phyloP scores from a whole-genome alignment of 805 yeast species.

The Candida qinlingensis region DNA sequence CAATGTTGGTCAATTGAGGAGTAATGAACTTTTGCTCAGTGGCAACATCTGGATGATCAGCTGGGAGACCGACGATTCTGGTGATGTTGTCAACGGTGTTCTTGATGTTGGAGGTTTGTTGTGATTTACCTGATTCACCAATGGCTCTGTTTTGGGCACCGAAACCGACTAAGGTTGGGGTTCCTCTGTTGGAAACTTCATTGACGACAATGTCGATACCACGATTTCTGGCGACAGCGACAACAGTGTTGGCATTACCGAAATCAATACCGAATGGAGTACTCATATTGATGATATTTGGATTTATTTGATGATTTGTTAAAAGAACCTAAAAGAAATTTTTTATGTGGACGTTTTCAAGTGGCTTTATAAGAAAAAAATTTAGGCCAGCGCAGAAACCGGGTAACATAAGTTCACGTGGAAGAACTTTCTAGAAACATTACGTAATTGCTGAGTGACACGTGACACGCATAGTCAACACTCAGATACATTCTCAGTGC shows the following conservation, averaged over 20 bases:
- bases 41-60: conserved; percentile 69
- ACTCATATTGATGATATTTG: conserved; percentile 53
- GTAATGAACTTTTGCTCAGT: conserved; percentile 72
- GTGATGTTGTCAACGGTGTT: conserved; percentile 94
- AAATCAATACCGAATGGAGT: conserved; percentile 97
- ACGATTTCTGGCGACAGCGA: conserved; percentile 96
- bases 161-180: conserved; percentile 90
- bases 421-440: conserved; percentile 5
- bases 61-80: conserved; percentile 80
- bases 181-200: conserved; percentile 96
- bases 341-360: conserved; percentile 1
- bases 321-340: background rate
- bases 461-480: too few relatives aligned
- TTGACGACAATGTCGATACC: conserved; percentile 98
- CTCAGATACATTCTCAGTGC: too few relatives aligned
- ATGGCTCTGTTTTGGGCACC: conserved; percentile 84
- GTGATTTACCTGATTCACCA: conserved; percentile 95
- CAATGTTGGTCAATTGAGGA: conserved; percentile 63
- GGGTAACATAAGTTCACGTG: background rate
- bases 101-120: conserved; percentile 93
- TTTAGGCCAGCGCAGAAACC: background rate
- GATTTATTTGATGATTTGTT: too few relatives aligned
- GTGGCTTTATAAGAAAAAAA: conserved; percentile 1
- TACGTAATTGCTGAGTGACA: background rate
- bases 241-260: conserved; percentile 90